Conservation (phyloP, 2,329 filamentous ascomycete genomes). For the Pyrenochaeta sp. region DNA sequence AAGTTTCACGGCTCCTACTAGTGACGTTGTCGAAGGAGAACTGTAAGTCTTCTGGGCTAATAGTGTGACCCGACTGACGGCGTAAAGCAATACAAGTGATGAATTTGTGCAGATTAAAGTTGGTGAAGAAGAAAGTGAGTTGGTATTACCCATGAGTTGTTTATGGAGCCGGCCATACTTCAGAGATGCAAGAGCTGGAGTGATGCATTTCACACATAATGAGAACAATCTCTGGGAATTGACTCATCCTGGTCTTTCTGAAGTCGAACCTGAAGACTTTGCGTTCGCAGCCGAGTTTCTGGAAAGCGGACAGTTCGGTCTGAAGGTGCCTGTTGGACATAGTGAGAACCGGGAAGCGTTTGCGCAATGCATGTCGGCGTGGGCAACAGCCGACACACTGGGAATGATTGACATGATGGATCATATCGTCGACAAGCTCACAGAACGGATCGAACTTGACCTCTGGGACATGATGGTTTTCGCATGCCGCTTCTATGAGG, state of each 20-base stretch:
- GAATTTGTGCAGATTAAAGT: slow-evolving; percentile 30
- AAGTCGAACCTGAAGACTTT: slow-evolving; percentile 32
- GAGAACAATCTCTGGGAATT: slow-evolving; percentile 25
- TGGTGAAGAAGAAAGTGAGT: slow-evolving; percentile 19
- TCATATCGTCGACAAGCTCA: slow-evolving; percentile 33
- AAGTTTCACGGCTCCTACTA: slow-evolving; percentile 5
- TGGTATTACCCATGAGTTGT: slow-evolving; percentile 14
- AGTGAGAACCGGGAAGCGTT: slow-evolving; percentile 18
- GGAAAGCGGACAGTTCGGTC: slow-evolving; percentile 29
- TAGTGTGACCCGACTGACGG: not conserved
- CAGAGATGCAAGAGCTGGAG: slow-evolving; percentile 7
- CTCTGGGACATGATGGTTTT: slow-evolving; percentile 21
- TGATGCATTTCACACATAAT: slow-evolving; percentile 15
- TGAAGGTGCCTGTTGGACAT: slow-evolving; percentile 12
- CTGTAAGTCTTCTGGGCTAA: slow-evolving; percentile 17
- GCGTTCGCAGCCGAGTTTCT: slow-evolving; percentile 33
- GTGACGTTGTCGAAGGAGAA: slow-evolving; percentile 24
- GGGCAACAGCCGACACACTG: slow-evolving; percentile 27
- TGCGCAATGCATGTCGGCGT: slow-evolving; percentile 29
- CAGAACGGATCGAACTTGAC: slow-evolving; percentile 1
- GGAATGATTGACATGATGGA: slow-evolving; percentile 37
- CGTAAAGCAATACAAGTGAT: slow-evolving; percentile 17
- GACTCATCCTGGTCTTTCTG: slow-evolving; percentile 17
- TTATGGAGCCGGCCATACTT: slow-evolving; percentile 28
- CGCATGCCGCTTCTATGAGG: slow-evolving; percentile 21